These are phyloP conservation scores for Aureobasidium sp. DNA, from an alignment of 2,329 filamentous ascomycete species.

Conservation along the genomic window DNA sequence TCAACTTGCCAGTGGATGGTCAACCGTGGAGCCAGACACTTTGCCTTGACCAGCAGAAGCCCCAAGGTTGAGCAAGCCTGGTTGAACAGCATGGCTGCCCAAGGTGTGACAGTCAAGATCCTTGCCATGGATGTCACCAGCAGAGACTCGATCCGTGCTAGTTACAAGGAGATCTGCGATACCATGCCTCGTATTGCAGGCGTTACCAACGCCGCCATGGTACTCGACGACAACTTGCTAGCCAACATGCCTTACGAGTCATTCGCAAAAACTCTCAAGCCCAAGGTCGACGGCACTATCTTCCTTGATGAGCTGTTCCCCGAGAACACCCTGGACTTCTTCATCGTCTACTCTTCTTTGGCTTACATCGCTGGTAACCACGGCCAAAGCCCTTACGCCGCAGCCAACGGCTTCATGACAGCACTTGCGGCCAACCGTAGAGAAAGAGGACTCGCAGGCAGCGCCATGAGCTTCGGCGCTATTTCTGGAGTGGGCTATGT, in stretches of 20 bases:
- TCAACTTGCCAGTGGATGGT: conserved; percentile 30
- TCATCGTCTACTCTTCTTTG: conserved; percentile 51
- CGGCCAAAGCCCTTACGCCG: conserved; percentile 53
- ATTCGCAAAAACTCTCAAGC: conserved; percentile 38
- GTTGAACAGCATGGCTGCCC: not conserved
- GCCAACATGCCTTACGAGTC: conserved; percentile 43
- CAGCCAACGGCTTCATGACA: conserved; percentile 35
- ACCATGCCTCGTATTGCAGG: conserved; percentile 33
- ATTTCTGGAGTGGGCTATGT: conserved; percentile 41
- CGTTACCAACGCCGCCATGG: conserved; percentile 40
- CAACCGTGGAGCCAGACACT: conserved; percentile 23
- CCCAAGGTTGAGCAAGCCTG: conserved; percentile 22
- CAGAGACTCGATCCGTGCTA: conserved; percentile 42
- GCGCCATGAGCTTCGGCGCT: conserved; percentile 48
- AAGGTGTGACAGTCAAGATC: conserved; percentile 2
- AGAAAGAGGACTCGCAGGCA: conserved; percentile 37
- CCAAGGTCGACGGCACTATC: conserved; percentile 47
- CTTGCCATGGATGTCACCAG: conserved; percentile 58
- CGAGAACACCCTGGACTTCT: conserved; percentile 33
- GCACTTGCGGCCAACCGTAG: conserved; percentile 34
- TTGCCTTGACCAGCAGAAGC: conserved; percentile 29
- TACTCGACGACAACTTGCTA: conserved; percentile 43
- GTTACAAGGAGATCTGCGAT: conserved; percentile 58
- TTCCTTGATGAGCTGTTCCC: conserved; percentile 41
- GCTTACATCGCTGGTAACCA: conserved; percentile 52